These are phyloP conservation scores for Cymodocea nodosa DNA, from an alignment of 116 monocot species.

Conservation along the genomic window DNA sequence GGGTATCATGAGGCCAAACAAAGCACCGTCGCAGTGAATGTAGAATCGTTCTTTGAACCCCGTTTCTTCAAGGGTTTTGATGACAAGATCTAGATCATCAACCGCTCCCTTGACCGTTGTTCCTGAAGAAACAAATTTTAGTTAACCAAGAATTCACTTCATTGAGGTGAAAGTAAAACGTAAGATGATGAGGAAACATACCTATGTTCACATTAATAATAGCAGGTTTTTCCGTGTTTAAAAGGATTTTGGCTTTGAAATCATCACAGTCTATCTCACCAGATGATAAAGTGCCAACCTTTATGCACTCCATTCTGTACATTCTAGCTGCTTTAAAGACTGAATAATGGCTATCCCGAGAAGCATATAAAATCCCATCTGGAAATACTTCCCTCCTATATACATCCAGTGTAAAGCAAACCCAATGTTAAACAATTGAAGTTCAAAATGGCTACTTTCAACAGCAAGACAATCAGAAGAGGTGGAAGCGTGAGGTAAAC, in stretches of 20 bases:
- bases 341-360: constrained; percentile 82
- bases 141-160: background rate
- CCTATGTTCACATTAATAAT: constrained; percentile 96
- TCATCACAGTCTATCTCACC: constrained; percentile 87
- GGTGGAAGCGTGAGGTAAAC: background rate
- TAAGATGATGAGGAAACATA: constrained; percentile 7
- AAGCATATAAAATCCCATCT: constrained; percentile 82
- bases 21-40: constrained; percentile 93
- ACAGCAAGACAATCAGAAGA: background rate
- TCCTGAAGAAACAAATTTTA: constrained; percentile 30
- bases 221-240: constrained; percentile 68
- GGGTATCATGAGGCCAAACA: constrained; percentile 96
- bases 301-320: constrained; percentile 87
- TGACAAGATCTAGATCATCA: constrained; percentile 92
- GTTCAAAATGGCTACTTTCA: background rate
- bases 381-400: constrained; percentile 72
- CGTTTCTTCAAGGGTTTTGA: constrained; percentile 63
- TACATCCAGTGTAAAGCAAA: constrained; percentile 35
- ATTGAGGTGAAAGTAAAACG: background rate
- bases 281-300: constrained; percentile 55
- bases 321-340: constrained; percentile 95
- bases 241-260: constrained; percentile 44
- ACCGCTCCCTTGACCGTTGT: constrained; percentile 96
- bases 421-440: constrained; percentile 1
- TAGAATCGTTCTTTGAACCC: constrained; percentile 81